A percentile compares a stretch with the other conserved stretches of the same genome.
These are phyloP conservation scores for Claviceps purpurea DNA, from an alignment of 2,329 filamentous ascomycete genomes.

Conservation along the genomic window DNA sequence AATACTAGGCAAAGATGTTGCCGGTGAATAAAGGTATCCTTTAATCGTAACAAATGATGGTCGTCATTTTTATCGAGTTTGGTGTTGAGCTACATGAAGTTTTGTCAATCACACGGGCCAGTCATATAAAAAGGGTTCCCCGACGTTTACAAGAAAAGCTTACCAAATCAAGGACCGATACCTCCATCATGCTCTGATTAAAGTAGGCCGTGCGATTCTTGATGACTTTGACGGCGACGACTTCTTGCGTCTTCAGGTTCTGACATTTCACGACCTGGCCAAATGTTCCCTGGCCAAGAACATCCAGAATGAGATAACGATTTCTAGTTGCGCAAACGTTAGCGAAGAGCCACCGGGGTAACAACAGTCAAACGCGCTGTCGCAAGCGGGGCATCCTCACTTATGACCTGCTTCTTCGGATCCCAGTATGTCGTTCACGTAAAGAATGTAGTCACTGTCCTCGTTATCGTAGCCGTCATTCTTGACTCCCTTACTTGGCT, in stretches of 20 bases:
- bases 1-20: slow-evolving; percentile 96
- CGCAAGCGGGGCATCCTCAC: slow-evolving; percentile 33
- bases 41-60: slow-evolving; percentile 84
- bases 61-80: slow-evolving; percentile 99
- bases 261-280: slow-evolving; percentile 98
- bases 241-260: slow-evolving; percentile 94
- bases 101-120: slow-evolving; percentile 12
- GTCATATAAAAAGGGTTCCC: too few species aligned
- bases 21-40: slow-evolving; percentile 95
- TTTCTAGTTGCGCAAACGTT: slow-evolving; percentile 42
- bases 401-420: slow-evolving; percentile 98
- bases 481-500: slow-evolving; percentile 95
- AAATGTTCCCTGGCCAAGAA: slow-evolving; percentile 93
- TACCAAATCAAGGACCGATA: slow-evolving; percentile 91
- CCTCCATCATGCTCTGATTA: slow-evolving; percentile 99
- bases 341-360: not conserved
- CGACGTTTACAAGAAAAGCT: slow-evolving; percentile 12
- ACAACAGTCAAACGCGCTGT: not conserved
- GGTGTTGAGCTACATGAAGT: slow-evolving; percentile 63
- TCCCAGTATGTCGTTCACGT: slow-evolving; percentile 95
- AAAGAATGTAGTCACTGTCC: slow-evolving; percentile 97
- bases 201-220: slow-evolving; percentile 99
- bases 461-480: slow-evolving; percentile 99
- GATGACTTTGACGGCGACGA: slow-evolving; percentile 97
- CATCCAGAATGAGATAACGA: slow-evolving; percentile 91